Evolutionary conservation across 768 basidiomycete species (phyloP), one percentile per base, ranked within the genome.

Genomic region (Termitomyces sp.): DNA sequence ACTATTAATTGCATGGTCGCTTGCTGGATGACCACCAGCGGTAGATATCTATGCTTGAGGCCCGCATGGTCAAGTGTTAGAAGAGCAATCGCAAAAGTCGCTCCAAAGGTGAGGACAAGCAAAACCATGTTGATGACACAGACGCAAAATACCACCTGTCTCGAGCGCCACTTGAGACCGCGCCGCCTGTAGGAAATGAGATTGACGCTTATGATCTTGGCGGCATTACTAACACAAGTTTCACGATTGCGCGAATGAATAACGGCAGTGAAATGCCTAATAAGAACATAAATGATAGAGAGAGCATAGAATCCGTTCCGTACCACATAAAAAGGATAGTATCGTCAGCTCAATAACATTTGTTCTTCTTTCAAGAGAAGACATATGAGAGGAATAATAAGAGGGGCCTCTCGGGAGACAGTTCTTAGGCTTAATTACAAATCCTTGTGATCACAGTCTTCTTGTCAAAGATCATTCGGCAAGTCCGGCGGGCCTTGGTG

Each of bases 271-370:
- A 52, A 24, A 52, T 38, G 18, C 51, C 51, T 36, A 8, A 9
- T 5, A 26, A 47, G n/a, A 10, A 38, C 11, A 38, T 5, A 1
- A 20, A 51, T 33, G 1, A 7, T n/a, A 51, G 38, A 20, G 16
- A 26, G 18, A 38, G 16, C 24, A 18, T 3, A 3, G 10, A 14
- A 5, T 6, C n/a, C 14, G 35, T 40, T 28, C 13, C 24, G 6
- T 51, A 38, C 50, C 50, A 18, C 50, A 52, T 26, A 52, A 18
- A 38, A 52, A 24, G 10, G 50, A 38, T 5, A 52, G 11, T 28
- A 52, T 52, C 6, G 51, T 52, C 24, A 52, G 18, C 36, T 28
- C 2, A 1, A 13, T 10, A 13, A 38, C 3, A n/a, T 28, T 18
- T 9, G 1, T 26, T 36, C 8, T 36, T 16, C 8, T 33, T 35